Base-by-base conservation (phyloP, 257 asterid species). In the Leptodermis oblonga region DNA sequence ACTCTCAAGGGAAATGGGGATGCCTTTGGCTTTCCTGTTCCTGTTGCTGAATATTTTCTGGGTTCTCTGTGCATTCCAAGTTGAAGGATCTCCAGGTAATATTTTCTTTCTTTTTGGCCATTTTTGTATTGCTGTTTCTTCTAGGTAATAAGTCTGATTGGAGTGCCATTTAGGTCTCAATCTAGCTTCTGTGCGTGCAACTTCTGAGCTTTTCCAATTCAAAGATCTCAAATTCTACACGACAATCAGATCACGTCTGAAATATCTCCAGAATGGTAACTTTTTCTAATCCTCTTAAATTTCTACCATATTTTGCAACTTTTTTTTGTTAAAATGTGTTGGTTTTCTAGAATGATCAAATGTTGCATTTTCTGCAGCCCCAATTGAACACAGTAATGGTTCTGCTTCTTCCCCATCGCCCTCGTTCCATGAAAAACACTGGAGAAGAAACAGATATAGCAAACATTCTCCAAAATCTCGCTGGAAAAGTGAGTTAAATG, bases 61-160 rank as follows among this genome's bases (percentile, higher is more conserved):
- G 56, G 37, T 86, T 69, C 73, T 87, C 55, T 64, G 70, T 63
- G 74, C 70, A 67, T 71, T 80, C 54, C 65, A 76, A 53, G 63
- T 83, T 69, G 94, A 80, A 71, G 84, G 83, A 85, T 85, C 90
- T 85, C 79, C 88, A 80, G 98, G 98, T 92, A 81, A 76, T 65
- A 75, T n/a, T 33, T 37, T 78, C 59, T 73, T 46, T 63, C 65
- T 69, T 0, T 69, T 66, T 15, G 31, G 15, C n/a, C 11, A n/a
- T 14, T 1, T 66, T 31, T 10, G 45, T 34, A 13, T 5, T 52
- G n/a, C 41, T 58, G 41, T 63, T 46, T 45, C 4, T 53, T 26
- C 36, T 20, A 46, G n/a, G 13, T 13, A 13, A 13, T 12, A 8
- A 15, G 33, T 71, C 46, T 37, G 54, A 43, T 67, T 45, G 62